Percentiles rank a stretch among this genome's conserved stretches.
phyloP scores from a whole-genome alignment of 768 basidiomycete species.

The Dentipellis sp. region DNA sequence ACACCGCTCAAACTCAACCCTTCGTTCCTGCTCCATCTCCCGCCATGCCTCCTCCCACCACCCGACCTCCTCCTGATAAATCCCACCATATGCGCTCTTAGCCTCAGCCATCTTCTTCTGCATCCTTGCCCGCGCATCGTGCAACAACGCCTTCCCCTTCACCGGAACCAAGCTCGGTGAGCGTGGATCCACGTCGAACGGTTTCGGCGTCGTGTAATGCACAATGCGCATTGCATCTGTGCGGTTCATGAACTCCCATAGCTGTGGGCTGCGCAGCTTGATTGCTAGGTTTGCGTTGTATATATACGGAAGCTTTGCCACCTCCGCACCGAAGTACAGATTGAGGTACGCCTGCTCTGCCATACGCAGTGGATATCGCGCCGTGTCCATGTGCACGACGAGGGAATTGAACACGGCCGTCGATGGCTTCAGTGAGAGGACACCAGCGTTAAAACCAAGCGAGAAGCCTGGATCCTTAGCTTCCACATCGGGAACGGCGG shows the following conservation, averaged over 20 bases:
- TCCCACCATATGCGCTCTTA: too few species aligned
- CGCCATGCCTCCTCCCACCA: too few species aligned
- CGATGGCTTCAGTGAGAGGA: constrained; percentile 25
- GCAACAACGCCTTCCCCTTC: too few species aligned
- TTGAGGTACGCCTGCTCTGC: constrained; percentile 38
- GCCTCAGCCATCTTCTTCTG: too few species aligned
- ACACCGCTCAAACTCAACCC: too few species aligned
- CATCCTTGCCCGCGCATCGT: too few species aligned
- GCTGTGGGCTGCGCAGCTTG: constrained; percentile 19
- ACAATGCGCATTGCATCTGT: constrained; percentile 23
- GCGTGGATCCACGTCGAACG: too few species aligned
- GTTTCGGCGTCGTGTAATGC: constrained; percentile 28
- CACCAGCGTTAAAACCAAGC: constrained; percentile 29
- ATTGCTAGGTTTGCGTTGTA: constrained; percentile 31
- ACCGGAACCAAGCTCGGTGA: too few species aligned
- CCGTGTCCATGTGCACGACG: constrained; percentile 28
- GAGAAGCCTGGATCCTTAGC: constrained; percentile 27
- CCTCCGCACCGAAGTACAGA: constrained; percentile 25
- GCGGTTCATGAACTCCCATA: constrained; percentile 24
- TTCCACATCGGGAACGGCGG: constrained; percentile 33
- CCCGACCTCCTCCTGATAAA: too few species aligned
- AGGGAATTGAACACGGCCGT: constrained; percentile 20
- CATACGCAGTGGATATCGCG: constrained; percentile 26
- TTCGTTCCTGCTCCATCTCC: too few species aligned
- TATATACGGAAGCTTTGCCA: constrained; percentile 23